phyloP scores from a whole-genome alignment of 164 flowering plant species.

The Chimonanthus praecox region DNA sequence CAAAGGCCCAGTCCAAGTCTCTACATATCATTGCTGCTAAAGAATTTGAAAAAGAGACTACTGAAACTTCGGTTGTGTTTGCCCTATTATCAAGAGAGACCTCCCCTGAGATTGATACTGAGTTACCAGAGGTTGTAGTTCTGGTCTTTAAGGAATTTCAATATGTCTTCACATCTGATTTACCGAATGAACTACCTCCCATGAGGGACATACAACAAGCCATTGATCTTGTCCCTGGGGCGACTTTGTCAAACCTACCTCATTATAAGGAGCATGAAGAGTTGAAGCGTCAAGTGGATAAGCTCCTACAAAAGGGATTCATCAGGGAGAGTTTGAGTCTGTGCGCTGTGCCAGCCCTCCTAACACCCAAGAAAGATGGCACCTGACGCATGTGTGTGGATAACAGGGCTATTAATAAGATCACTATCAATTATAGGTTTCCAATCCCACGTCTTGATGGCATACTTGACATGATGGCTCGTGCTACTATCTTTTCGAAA shows the following conservation, averaged over 20 bases:
- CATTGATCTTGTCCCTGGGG: constrained; percentile 2
- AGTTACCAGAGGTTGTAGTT: too few species aligned
- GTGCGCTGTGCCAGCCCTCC: background rate
- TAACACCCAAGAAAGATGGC: constrained; percentile 2
- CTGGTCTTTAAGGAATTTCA: too few species aligned
- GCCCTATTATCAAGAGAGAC: too few species aligned
- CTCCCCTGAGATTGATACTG: too few species aligned
- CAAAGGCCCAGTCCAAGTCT: too few species aligned
- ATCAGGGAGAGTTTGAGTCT: constrained; percentile 8
- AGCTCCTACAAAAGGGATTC: background rate
- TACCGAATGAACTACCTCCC: constrained; percentile 1
- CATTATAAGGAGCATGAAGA: constrained; percentile 8
- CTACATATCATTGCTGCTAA: too few species aligned
- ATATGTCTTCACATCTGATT: background rate
- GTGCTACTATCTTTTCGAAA: background rate
- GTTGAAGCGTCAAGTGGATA: constrained; percentile 2
- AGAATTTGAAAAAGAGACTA: too few species aligned
- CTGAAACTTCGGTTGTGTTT: too few species aligned
- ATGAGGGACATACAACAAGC: background rate
- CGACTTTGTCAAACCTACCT: constrained; percentile 1
- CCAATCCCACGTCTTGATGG: constrained; percentile 2
- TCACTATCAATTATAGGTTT: background rate
- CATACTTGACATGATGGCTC: background rate
- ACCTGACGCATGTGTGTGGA: constrained; percentile 1
- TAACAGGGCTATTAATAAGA: constrained; percentile 7